Base-by-base conservation (phyloP, 345 rosid species). In the Bruguiera parviflora region DNA sequence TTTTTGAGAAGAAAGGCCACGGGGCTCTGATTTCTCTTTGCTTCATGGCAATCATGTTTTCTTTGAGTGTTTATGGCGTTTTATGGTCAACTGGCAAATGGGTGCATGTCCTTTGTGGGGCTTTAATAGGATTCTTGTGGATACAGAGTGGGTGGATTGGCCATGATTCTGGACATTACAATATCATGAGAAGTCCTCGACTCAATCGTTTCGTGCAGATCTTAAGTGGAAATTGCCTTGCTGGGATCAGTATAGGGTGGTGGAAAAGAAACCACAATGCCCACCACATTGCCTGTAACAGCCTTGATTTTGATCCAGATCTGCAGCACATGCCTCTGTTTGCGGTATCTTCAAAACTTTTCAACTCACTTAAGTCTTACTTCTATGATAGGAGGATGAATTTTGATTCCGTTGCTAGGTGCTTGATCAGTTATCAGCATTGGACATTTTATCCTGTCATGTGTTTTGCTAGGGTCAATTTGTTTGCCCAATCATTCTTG, bases 131-230 rank as follows among this genome's bases (percentile, higher is more conserved):
- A 56, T 49, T 79, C 20, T 46, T 72, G 56, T 85, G 87, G 89
- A 83, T 89, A 22, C 92, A 89, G 53, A 85, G 88, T 61, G 95
- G 92, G 55, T 89, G 92, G 92, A 63, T 89, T 25, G 92, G 95
- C 6, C 95, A 89, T 77, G 92, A 89, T 71, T 89, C 95, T 3
- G 89, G 95, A 1, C 95, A 89, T 75, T 87, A 85, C 67, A 70
- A 71, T 71, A 59, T 87, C 66, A 84, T 80, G 83, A 5, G 63
- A 0, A 76, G 31, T 60, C 82, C 65, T 0, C 47, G 67, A 49
- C 10, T 68, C 29, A 87, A 85, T 53, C 78, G 86, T 5, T 31
- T 84, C 2, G 71, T 66, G 11, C 92, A 89, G 86, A 25, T 89
- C 69, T 64, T 89, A 58, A 70, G 82, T 8, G 92, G 96, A 29